phyloP scores from a whole-genome alignment of 805 yeast genomes.

The Clavispora asparagi region DNA sequence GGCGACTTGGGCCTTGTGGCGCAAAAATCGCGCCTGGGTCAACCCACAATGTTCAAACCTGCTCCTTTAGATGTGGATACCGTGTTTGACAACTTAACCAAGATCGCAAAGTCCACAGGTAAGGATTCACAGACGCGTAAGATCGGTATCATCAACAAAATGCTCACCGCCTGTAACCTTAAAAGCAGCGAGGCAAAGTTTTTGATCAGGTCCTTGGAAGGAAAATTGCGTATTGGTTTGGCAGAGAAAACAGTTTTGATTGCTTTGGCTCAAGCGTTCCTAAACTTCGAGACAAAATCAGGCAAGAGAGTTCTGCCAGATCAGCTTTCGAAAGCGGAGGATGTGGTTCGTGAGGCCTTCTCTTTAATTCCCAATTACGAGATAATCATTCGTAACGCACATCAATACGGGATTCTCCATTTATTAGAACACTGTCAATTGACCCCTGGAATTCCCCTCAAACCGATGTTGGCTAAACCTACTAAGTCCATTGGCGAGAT shows the following conservation, averaged over 20 bases:
- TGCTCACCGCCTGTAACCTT: conserved; percentile 82
- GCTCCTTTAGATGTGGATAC: conserved; percentile 65
- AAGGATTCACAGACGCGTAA: conserved; percentile 76
- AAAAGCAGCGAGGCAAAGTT: conserved; percentile 74
- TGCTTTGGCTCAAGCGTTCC: conserved; percentile 79
- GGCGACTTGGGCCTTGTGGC: conserved; percentile 95
- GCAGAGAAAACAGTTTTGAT: conserved; percentile 90
- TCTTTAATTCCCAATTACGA: conserved; percentile 90
- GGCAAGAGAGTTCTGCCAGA: conserved; percentile 33
- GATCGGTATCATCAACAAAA: conserved; percentile 69
- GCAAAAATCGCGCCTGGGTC: conserved; percentile 72
- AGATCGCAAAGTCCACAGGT: conserved; percentile 76
- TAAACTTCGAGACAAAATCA: conserved; percentile 47
- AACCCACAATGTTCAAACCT: conserved; percentile 92
- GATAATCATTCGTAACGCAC: conserved; percentile 59
- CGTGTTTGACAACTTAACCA: conserved; percentile 70
- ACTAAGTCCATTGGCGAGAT: conserved; percentile 92
- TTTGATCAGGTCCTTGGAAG: conserved; percentile 84
- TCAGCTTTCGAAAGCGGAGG: conserved; percentile 61
- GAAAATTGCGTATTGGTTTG: conserved; percentile 85
- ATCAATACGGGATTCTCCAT: conserved; percentile 62
- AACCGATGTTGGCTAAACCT: conserved; percentile 98
- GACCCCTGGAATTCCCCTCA: conserved; percentile 89
- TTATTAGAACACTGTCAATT: conserved; percentile 65
- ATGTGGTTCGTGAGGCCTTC: conserved; percentile 75